Evolutionary conservation across 768 basidiomycete species (phyloP).

Genomic region (Russula vinacea): DNA sequence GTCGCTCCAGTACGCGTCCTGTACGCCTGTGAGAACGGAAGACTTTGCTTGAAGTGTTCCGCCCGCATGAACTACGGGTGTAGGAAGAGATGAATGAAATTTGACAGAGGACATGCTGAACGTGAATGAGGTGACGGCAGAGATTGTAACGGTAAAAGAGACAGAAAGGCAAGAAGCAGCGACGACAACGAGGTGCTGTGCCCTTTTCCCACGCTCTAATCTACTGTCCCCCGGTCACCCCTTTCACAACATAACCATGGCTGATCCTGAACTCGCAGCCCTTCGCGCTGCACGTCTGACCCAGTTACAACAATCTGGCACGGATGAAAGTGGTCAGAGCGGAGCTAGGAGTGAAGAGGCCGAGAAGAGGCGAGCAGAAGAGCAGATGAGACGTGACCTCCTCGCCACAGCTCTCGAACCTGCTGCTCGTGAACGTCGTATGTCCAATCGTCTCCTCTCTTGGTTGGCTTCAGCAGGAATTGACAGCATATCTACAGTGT

Average conservation of each 20-base stretch:
- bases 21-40: slow-evolving; percentile 82
- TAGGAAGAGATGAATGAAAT: slow-evolving; percentile 64
- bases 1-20: slow-evolving; percentile 97
- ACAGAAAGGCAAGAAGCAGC: slow-evolving; percentile 8
- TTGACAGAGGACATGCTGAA: slow-evolving; percentile 50
- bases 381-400: slow-evolving; percentile 71
- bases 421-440: slow-evolving; percentile 30
- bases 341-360: slow-evolving; percentile 56
- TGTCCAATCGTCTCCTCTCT: background rate
- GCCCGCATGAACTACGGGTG: slow-evolving; percentile 68
- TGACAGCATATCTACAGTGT: slow-evolving; percentile 48
- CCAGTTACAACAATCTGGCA: slow-evolving; percentile 38
- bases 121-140: slow-evolving; percentile 6
- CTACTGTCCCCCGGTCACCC: slow-evolving; percentile 9
- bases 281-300: slow-evolving; percentile 45
- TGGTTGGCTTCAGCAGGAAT: background rate
- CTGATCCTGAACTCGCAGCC: slow-evolving; percentile 44
- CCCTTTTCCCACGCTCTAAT: slow-evolving; percentile 13
- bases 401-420: slow-evolving; percentile 29
- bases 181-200: slow-evolving; percentile 30
- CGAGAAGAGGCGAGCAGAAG: slow-evolving; percentile 48
- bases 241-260: slow-evolving; percentile 18
- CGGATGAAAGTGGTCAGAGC: slow-evolving; percentile 27
- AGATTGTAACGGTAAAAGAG: slow-evolving; percentile 12
- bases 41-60: slow-evolving; percentile 77